Base-by-base conservation (phyloP, 345 rosid species). In the Odontarrhena argentea region DNA sequence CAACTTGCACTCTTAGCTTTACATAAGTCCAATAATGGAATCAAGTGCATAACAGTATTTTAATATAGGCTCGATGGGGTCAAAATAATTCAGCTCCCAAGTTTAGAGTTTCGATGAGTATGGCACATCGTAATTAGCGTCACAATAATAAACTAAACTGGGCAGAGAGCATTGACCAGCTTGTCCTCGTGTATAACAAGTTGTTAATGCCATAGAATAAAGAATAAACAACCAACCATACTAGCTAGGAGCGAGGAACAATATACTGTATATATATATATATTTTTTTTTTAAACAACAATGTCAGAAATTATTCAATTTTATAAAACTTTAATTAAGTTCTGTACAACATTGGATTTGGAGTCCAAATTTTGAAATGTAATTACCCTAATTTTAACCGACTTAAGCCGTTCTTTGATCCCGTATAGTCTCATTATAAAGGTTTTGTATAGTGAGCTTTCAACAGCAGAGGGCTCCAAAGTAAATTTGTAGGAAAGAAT, bases 101-200 rank as follows among this genome's bases (percentile, higher is more conserved):
- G 49, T 12, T 22, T 41, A 50, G 34, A 11, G 28, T 42, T 59
- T 59, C 35, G 52, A 59, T 69, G 43, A 53, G 28, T 68, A 24
- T 34, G 74, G 9, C 51, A 52, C 40, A 51, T 60, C 28, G 74
- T 44, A 28, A 34, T 61, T 53, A 8, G 32, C 68, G 44, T 53
- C 47, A 25, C 24, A 52, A 9, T 32, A 9, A 43, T 60, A 22
- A 69, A 58, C 15, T 48, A 57, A 11, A 42, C 5, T 9, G 52
- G 41, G 12, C 51, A 58, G 50, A 49, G 60, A 30, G 59, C 60
- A 57, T 38, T 15, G 51, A 51, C 44, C 51, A 58, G 43, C 42
- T 58, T 47, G 18, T 51, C 65, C 59, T 51, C 52, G 74, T 37
- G 74, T 46, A 61, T 53, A 14, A 15, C 74, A 70, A 45, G 22